Percentiles rank a stretch among this genome's conserved stretches.
phyloP scores from a whole-genome alignment of 257 asterid genomes.

The Petrea volubilis region DNA sequence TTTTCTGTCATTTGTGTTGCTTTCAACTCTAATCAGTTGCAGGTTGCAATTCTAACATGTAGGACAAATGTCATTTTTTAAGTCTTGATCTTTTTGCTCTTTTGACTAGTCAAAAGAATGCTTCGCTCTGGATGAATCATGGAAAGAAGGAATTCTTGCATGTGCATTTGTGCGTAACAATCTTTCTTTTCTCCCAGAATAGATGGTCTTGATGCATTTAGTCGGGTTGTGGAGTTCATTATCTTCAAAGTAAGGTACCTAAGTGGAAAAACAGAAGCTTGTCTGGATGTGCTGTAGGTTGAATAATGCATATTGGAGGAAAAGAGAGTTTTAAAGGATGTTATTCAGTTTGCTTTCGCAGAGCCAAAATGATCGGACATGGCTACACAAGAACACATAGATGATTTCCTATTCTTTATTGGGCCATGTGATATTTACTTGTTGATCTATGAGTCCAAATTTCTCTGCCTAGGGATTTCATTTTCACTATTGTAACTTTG shows the following conservation, averaged over 20 bases:
- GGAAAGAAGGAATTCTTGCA: not conserved
- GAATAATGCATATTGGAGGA: not conserved
- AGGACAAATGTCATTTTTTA: slow-evolving; percentile 1
- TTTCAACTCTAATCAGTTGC: slow-evolving; percentile 1
- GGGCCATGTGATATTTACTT: slow-evolving; percentile 6
- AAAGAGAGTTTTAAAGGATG: not conserved
- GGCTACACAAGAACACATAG: not conserved
- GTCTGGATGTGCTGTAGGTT: not conserved
- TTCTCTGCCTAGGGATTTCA: not conserved
- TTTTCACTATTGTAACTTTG: slow-evolving; percentile 9
- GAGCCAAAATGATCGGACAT: not conserved
- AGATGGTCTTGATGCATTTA: not conserved
- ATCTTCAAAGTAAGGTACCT: not conserved
- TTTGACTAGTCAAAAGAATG: not conserved
- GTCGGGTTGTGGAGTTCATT: not conserved
- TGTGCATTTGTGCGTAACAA: not conserved
- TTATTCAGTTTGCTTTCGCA: not conserved
- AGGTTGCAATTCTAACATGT: not conserved
- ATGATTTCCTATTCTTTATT: not conserved
- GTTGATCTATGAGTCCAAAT: not conserved
- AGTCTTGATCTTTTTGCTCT: not conserved
- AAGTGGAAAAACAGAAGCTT: not conserved
- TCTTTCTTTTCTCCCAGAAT: not conserved
- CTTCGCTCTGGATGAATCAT: not conserved
- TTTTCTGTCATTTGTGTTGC: not conserved